Conservation (phyloP, 2,329 filamentous ascomycete species). For the Cephalotrichum gorgonifer region DNA sequence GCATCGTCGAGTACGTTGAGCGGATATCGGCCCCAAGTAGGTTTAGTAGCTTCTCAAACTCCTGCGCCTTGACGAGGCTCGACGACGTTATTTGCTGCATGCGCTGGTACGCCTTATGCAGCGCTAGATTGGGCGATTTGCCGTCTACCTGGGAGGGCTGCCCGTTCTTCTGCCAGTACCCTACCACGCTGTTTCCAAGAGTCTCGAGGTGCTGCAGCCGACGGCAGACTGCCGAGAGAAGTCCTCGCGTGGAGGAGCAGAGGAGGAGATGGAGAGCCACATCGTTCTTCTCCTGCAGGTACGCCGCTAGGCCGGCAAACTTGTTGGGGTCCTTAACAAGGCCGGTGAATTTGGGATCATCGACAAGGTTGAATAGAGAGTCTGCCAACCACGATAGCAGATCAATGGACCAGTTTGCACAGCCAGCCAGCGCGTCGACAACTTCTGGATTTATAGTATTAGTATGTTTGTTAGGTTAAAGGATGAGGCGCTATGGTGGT, state of each 20-base stretch:
- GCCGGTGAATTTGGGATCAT: slow-evolving; percentile 38
- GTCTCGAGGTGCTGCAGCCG: slow-evolving; percentile 48
- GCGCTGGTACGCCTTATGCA: slow-evolving; percentile 46
- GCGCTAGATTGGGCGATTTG: slow-evolving; percentile 34
- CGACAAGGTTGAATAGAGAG: slow-evolving; percentile 43
- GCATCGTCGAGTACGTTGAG: slow-evolving; percentile 35
- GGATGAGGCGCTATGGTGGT: too few relatives aligned
- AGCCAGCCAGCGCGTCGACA: slow-evolving; percentile 60
- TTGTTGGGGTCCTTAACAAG: slow-evolving; percentile 33
- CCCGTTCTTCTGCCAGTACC: slow-evolving; percentile 35
- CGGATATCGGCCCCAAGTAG: slow-evolving; percentile 37
- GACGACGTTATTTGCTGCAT: slow-evolving; percentile 40
- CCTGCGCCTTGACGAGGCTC: slow-evolving; percentile 44
- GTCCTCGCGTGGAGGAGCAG: slow-evolving; percentile 62
- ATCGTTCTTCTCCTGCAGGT: slow-evolving; percentile 44
- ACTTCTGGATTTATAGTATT: slow-evolving; percentile 40
- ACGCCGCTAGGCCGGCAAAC: slow-evolving; percentile 36
- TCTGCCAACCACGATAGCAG: slow-evolving; percentile 55
- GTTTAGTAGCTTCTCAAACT: slow-evolving; percentile 53
- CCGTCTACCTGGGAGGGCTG: slow-evolving; percentile 29
- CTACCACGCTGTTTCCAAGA: slow-evolving; percentile 36
- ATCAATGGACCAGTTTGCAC: slow-evolving; percentile 70
- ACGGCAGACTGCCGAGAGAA: slow-evolving; percentile 59
- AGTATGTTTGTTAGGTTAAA: slow-evolving; percentile 9
- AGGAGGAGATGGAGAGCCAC: slow-evolving; percentile 55